Base-by-base conservation (phyloP, 108 stramenopile species). In the Pseudonitzschia pungens region DNA sequence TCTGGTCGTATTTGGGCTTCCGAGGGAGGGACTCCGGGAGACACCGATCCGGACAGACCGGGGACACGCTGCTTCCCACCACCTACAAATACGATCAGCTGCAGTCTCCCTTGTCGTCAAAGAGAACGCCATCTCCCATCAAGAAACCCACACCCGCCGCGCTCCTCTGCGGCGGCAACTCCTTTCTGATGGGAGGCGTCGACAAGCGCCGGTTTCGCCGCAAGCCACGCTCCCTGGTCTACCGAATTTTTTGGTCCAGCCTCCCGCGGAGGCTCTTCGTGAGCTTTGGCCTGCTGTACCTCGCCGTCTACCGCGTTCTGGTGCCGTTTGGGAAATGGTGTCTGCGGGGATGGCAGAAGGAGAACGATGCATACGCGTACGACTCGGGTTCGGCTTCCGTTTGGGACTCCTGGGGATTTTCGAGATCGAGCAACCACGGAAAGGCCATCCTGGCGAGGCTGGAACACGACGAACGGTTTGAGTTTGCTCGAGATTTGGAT, bases 161-260 rank as follows among this genome's bases (percentile, higher is more conserved):
- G 4, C 52, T 18, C 16, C n/a, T 21, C 52, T 53, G 52, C 18
- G 52, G 42, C 27, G 26, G 26, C 14, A 60, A 60, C 26, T 60
- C 59, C 8, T 60, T 60, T 31, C 26, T 60, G 26, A 33, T 60
- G 32, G 59, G 59, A 14, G 32, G 31, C 0, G 32, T 60, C 16
- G 59, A 60, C 32, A 60, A 60, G 10, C n/a, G 59, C n/a, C 59
- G 59, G 11, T 60, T 26, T 1, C 0, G 59, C 11, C 28, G 59
- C n/a, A n/a, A n/a, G 31, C n/a, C 11, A 18, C 9, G 26, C 10
- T 15, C 0, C 15, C 16, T 60, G 32, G 0, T 60, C 1, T 60
- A 60, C 18, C 1, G 59, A 1, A 3, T 60, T 11, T 60, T 60
- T 18, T 60, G 59, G 59, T 60, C 59, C 31, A 60, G 59, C 26